These are phyloP conservation scores for Tardiomyces digboiensis DNA, from an alignment of 1,139 yeast genomes.

Conservation along the genomic window DNA sequence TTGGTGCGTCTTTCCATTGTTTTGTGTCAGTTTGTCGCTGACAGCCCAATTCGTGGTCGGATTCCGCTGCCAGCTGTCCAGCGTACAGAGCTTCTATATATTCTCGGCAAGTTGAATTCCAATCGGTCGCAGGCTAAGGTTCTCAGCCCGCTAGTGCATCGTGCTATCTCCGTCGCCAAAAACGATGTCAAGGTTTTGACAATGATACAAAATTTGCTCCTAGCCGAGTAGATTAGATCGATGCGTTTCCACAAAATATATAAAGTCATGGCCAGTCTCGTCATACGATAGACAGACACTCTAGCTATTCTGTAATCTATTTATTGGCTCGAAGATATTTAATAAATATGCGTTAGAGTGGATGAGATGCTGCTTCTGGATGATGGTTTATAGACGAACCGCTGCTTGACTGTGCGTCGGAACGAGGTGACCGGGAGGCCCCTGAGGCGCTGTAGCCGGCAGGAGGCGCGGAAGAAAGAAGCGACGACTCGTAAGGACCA, in stretches of 20 bases:
- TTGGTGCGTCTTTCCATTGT: slow-evolving; percentile 41
- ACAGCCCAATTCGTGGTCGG: slow-evolving; percentile 38
- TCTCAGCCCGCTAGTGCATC: background rate
- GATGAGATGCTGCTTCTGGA: background rate
- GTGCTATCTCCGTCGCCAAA: background rate
- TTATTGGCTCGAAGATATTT: too few relatives aligned
- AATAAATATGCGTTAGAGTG: background rate
- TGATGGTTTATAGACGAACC: background rate
- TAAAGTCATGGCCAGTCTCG: too few relatives aligned
- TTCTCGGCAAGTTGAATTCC: slow-evolving; percentile 15
- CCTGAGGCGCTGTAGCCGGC: background rate
- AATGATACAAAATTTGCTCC: background rate
- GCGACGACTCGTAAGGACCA: background rate
- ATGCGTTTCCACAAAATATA: too few relatives aligned
- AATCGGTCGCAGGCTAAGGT: slow-evolving; percentile 1
- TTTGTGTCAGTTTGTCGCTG: slow-evolving; percentile 42
- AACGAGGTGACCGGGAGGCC: background rate
- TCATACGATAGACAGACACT: too few relatives aligned
- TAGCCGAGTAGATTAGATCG: too few relatives aligned
- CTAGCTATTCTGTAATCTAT: too few relatives aligned
- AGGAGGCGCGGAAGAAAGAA: background rate
- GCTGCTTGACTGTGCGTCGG: background rate
- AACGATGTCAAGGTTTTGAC: background rate
- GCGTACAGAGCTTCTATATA: slow-evolving; percentile 34
- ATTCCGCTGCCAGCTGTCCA: slow-evolving; percentile 48